Conservation (phyloP, 768 basidiomycete species). For the Leccinum rimulosum region DNA sequence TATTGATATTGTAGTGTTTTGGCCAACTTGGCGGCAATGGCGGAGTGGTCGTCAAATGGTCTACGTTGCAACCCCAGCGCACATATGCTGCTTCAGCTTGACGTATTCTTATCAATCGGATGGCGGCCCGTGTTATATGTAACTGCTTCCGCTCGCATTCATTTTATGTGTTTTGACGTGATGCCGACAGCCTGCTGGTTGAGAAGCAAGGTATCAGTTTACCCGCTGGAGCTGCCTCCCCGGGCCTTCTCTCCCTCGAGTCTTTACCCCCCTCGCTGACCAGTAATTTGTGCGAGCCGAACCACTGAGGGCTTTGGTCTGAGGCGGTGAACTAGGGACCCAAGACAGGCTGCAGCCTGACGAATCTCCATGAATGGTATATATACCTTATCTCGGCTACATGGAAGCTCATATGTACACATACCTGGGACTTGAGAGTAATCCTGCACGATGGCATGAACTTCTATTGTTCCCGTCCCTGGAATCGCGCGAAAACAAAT, state of each 20-base stretch:
- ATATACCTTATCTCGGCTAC: constrained; percentile 10
- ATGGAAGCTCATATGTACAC: not conserved
- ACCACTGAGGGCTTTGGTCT: too few species aligned
- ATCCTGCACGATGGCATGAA: too few species aligned
- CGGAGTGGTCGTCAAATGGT: not conserved
- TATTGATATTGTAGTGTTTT: too few species aligned
- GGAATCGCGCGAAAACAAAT: too few species aligned
- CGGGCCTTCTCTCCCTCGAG: not conserved
- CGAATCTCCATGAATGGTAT: not conserved
- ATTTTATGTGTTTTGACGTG: not conserved
- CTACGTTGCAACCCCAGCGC: not conserved
- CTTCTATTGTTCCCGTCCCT: too few species aligned
- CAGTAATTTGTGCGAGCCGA: not conserved
- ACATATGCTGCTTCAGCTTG: not conserved
- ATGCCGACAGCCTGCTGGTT: constrained; percentile 2
- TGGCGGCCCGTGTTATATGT: not conserved
- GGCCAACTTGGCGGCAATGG: constrained; percentile 5
- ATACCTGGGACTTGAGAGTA: not conserved
- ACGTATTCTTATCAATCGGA: not conserved
- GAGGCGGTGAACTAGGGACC: not conserved
- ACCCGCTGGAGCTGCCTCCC: not conserved
- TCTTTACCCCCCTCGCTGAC: not conserved
- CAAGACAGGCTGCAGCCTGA: not conserved
- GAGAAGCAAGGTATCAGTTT: constrained; percentile 1
- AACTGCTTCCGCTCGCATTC: constrained; percentile 1